Base-by-base conservation (phyloP, 2,329 filamentous ascomycete species). In the Xylariomycetidae sp. region DNA sequence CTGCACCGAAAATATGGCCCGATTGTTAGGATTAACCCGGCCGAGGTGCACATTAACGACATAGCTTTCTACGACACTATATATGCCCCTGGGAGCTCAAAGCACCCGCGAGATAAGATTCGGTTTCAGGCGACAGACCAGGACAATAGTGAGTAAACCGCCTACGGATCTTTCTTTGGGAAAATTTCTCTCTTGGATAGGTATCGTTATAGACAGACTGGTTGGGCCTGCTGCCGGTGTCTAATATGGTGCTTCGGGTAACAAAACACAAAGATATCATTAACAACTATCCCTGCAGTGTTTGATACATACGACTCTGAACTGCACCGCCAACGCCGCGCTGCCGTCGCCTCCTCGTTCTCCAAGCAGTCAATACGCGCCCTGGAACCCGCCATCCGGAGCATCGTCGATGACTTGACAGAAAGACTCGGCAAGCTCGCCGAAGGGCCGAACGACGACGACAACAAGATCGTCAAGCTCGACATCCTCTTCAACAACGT, bases 21-120 rank as follows among this genome's bases (percentile, higher is more conserved):
- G 5, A 36, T 36, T 11, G 34, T 31, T 20, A 27, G 34, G 3
- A 36, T 31, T 3, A 31, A 31, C 14, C 34, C 34, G 10, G 25
- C 30, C n/a, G 23, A 30, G 12, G 34, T 36, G 17, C 34, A 36
- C 23, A 31, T 36, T 11, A 36, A 36, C 17, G 34, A 36, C 8
- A 36, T 36, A 13, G 10, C 9, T 15, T 36, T 31, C 25, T 36
- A 36, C 17, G 28, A 36, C 11, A 36, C 27, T 5, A 36, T 36
- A 10, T 36, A 36, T 18, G 28, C 34, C 14, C 16, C 27, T 6
- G 34, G 27, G 4, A 25, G 34, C 5, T 20, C 34, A 4, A 36
- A 36, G 25, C 34, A 31, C n/a, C 34, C 22, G 10, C 34, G 34
- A n/a, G 29, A 36, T 16, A 36, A 36, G 28, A 31, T 36, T 12